Evolutionary conservation across 2,329 filamentous ascomycete genomes (phyloP).

Genomic region (Penicillium decumbens): DNA sequence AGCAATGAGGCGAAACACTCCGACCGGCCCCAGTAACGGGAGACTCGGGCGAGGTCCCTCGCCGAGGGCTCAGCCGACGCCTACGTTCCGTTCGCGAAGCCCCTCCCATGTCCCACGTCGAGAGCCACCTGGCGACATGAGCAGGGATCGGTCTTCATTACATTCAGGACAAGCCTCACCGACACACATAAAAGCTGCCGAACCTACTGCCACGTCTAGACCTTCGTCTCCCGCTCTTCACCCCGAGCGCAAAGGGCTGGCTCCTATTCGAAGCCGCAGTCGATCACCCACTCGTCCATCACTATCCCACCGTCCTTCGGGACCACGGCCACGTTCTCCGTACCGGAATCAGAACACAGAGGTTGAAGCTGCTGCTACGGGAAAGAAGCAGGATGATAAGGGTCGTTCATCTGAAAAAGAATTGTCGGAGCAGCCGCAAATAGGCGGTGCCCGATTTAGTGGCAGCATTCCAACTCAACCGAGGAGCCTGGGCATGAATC

Average conservation of each 20-base stretch:
- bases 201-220: constrained; percentile 55
- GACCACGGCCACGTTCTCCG: constrained; percentile 14
- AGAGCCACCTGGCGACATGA: constrained; percentile 48
- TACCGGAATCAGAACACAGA: constrained; percentile 14
- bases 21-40: constrained; percentile 25
- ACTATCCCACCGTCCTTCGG: constrained; percentile 22
- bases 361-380: background rate
- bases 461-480: constrained; percentile 31
- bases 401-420: constrained; percentile 1
- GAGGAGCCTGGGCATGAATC: constrained; percentile 25
- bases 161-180: constrained; percentile 39
- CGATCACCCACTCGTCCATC: constrained; percentile 26
- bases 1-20: constrained; percentile 33
- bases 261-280: constrained; percentile 32
- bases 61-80: constrained; percentile 26
- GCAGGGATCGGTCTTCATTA: constrained; percentile 50
- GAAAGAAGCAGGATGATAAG: background rate
- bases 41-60: constrained; percentile 29
- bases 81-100: constrained; percentile 50
- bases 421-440: constrained; percentile 18
- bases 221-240: constrained; percentile 59
- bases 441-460: constrained; percentile 12
- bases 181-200: constrained; percentile 50
- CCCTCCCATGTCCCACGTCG: constrained; percentile 49
- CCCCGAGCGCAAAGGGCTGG: constrained; percentile 48